phyloP scores from a whole-genome alignment of 345 rosid genomes.

The Salix exigua region DNA sequence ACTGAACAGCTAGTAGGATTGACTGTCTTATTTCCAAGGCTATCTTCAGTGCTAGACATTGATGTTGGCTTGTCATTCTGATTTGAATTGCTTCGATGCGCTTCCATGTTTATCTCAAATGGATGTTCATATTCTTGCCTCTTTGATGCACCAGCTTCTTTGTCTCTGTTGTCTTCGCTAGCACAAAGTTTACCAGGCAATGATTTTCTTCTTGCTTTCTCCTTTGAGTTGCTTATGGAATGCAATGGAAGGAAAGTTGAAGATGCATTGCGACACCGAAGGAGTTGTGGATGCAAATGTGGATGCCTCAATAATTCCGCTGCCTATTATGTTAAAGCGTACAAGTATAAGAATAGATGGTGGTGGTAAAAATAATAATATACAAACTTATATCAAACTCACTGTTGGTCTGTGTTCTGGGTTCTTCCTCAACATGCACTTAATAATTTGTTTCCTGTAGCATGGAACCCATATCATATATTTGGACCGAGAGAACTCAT shows the following conservation, averaged over 20 bases:
- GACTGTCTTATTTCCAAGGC: slow-evolving; percentile 62
- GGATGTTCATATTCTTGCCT: slow-evolving; percentile 38
- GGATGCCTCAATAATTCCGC: slow-evolving; percentile 87
- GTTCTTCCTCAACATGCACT: slow-evolving; percentile 81
- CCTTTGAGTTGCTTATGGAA: slow-evolving; percentile 52
- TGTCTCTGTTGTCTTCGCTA: slow-evolving; percentile 38
- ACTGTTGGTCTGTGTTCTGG: slow-evolving; percentile 79
- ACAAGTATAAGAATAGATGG: slow-evolving; percentile 13
- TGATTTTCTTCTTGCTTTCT: slow-evolving; percentile 57
- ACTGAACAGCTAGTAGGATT: slow-evolving; percentile 52
- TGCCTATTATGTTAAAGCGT: slow-evolving; percentile 48
- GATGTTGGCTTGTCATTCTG: slow-evolving; percentile 40
- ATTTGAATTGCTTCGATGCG: slow-evolving; percentile 33
- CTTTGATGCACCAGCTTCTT: slow-evolving; percentile 30
- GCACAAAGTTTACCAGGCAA: slow-evolving; percentile 40
- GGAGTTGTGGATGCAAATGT: slow-evolving; percentile 71
- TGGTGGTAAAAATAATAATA: slow-evolving; percentile 3
- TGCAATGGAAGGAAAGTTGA: slow-evolving; percentile 75
- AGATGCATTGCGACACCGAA: slow-evolving; percentile 60
- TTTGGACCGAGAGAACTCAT: not conserved
- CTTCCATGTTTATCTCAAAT: slow-evolving; percentile 31
- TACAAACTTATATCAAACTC: slow-evolving; percentile 30
- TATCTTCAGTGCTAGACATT: slow-evolving; percentile 54
- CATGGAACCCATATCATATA: slow-evolving; percentile 11
- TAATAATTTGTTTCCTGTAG: slow-evolving; percentile 86